Conservation (phyloP, 192 early-diverging fungal genomes). For the Gryganskiella cystojenkinii region DNA sequence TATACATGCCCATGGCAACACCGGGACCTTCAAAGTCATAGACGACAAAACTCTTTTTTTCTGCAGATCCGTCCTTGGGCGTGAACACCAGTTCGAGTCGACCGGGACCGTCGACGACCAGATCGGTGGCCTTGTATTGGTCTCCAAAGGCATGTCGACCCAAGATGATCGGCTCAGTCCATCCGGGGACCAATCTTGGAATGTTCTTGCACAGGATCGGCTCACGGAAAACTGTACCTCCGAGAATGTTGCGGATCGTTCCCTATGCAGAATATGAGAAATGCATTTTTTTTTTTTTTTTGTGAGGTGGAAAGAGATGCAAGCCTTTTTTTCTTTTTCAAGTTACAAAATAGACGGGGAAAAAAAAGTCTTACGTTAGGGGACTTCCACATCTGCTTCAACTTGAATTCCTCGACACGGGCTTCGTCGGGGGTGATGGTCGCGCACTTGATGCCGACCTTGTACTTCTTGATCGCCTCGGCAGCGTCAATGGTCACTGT, state of each 20-base stretch:
- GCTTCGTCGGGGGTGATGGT: slow-evolving; percentile 98
- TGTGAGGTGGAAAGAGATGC: neutral
- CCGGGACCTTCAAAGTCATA: slow-evolving; percentile 89
- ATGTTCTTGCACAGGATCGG: slow-evolving; percentile 94
- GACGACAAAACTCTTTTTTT: slow-evolving; percentile 74
- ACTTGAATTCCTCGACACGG: slow-evolving; percentile 93
- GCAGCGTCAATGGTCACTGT: slow-evolving; percentile 94
- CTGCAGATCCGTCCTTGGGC: slow-evolving; percentile 81
- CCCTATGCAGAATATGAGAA: slow-evolving; percentile 28
- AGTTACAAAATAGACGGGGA: neutral
- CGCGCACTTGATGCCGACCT: slow-evolving; percentile 99
- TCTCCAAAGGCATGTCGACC: slow-evolving; percentile 98
- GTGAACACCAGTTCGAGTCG: slow-evolving; percentile 92
- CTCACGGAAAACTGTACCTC: slow-evolving; percentile 98
- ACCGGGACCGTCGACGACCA: slow-evolving; percentile 90
- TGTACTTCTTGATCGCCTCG: slow-evolving; percentile 96
- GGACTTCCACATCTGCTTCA: slow-evolving; percentile 99
- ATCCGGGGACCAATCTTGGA: slow-evolving; percentile 92
- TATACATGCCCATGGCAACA: slow-evolving; percentile 98
- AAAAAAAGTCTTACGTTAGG: slow-evolving; percentile 82
- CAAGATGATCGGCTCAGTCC: slow-evolving; percentile 96
- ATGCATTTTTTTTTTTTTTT: too few relatives aligned
- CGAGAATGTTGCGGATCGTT: slow-evolving; percentile 96
- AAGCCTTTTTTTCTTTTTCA: too few relatives aligned
- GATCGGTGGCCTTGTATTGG: slow-evolving; percentile 97